phyloP scores from a whole-genome alignment of 2,329 filamentous ascomycete species.

The Drechslerella coelobrocha region DNA sequence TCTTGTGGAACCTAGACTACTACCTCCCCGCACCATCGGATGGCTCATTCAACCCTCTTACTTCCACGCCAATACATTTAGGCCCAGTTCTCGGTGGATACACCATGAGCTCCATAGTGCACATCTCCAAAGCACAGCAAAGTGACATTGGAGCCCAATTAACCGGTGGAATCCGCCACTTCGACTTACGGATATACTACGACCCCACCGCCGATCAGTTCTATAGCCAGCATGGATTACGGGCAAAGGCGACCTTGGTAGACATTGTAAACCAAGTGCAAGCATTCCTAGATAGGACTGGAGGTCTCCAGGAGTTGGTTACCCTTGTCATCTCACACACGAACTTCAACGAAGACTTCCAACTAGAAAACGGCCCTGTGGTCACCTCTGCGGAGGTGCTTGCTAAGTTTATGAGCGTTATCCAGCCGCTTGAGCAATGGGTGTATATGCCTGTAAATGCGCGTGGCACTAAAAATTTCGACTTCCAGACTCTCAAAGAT shows the following conservation, averaged over 20 bases:
- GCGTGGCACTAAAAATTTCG: constrained; percentile 23
- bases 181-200: constrained; percentile 45
- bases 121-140: constrained; percentile 32
- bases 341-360: constrained; percentile 37
- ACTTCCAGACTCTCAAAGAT: constrained; percentile 39
- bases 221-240: constrained; percentile 37
- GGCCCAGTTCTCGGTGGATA: constrained; percentile 36
- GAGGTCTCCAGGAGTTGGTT: constrained; percentile 15
- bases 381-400: constrained; percentile 20
- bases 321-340: constrained; percentile 45
- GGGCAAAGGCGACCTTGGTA: constrained; percentile 10
- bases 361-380: constrained; percentile 17
- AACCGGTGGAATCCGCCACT: constrained; percentile 34
- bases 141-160: constrained; percentile 23
- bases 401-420: constrained; percentile 22
- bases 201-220: constrained; percentile 28
- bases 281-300: constrained; percentile 4
- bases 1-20: constrained; percentile 47
- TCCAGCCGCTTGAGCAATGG: constrained; percentile 27
- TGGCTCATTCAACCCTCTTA: constrained; percentile 40
- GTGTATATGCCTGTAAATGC: constrained; percentile 37
- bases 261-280: constrained; percentile 33
- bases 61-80: constrained; percentile 23
- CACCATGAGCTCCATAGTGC: constrained; percentile 24
- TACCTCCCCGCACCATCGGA: constrained; percentile 30